Evolutionary conservation across 495 filamentous ascomycete species (phyloP).

Genomic region (Neurospora sp.): DNA sequence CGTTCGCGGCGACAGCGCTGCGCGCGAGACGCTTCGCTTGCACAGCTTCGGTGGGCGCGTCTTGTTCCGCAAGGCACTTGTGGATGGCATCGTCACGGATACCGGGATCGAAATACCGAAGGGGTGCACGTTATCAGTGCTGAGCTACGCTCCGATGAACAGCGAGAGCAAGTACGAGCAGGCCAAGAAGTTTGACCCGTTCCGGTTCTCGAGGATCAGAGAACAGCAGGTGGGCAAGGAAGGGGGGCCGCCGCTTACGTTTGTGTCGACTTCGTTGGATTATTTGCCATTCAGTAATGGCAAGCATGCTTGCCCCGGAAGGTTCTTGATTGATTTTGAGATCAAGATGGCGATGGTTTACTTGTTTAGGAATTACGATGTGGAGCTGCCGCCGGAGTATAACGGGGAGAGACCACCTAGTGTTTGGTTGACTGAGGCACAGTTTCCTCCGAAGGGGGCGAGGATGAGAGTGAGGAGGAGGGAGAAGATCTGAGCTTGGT

Average conservation of each 20-base stretch:
- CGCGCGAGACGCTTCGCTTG: constrained; percentile 30
- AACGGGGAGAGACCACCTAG: constrained; percentile 18
- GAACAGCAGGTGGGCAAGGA: constrained; percentile 3
- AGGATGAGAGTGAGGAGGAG: constrained; percentile 19
- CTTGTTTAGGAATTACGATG: constrained; percentile 31
- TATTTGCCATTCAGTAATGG: constrained; percentile 34
- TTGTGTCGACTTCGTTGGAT: constrained; percentile 4
- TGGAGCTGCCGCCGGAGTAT: constrained; percentile 24
- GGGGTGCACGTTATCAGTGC: constrained; percentile 15
- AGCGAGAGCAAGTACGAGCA: constrained; percentile 23
- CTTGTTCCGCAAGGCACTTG: constrained; percentile 21
- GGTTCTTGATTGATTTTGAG: constrained; percentile 32
- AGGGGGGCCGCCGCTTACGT: constrained; percentile 2
- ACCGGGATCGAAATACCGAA: constrained; percentile 26
- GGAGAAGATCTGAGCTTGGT: background rate
- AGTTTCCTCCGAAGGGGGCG: constrained; percentile 19
- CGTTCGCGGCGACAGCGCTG: constrained; percentile 26
- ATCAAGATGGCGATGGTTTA: constrained; percentile 30
- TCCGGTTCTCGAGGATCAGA: constrained; percentile 15
- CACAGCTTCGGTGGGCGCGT: constrained; percentile 24
- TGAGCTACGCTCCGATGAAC: constrained; percentile 20
- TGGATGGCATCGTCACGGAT: constrained; percentile 14
- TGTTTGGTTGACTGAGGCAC: constrained; percentile 20
- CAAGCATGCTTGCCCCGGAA: constrained; percentile 33
- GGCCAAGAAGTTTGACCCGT: constrained; percentile 13